Conservation (phyloP, 805 yeast species). For the Candida koratica region DNA sequence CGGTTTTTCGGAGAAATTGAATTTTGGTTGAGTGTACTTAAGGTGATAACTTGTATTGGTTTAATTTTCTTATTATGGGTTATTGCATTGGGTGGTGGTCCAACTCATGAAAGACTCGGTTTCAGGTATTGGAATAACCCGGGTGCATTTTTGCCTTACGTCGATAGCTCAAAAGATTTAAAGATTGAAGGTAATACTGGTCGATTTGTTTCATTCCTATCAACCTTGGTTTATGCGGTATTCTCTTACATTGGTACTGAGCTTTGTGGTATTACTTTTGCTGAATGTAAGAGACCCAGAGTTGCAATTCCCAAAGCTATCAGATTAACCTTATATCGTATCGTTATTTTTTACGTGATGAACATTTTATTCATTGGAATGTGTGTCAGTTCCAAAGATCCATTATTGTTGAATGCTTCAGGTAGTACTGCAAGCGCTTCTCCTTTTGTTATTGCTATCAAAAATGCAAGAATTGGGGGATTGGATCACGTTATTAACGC, state of each 20-base stretch:
- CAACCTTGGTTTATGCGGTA: constrained; percentile 62
- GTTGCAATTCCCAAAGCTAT: constrained; percentile 68
- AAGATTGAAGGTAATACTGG: constrained; percentile 44
- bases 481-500: constrained; percentile 76
- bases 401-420: constrained; percentile 46
- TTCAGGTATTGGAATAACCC: constrained; percentile 69
- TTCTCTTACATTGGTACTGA: constrained; percentile 73
- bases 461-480: constrained; percentile 57
- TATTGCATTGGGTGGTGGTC: constrained; percentile 76
- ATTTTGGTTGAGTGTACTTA: constrained; percentile 61
- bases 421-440: constrained; percentile 66
- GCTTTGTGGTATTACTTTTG: constrained; percentile 66
- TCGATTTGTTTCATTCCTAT: constrained; percentile 56
- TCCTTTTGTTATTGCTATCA: constrained; percentile 81
- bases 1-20: constrained; percentile 53
- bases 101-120: constrained; percentile 68
- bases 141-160: constrained; percentile 54
- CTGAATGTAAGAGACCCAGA: constrained; percentile 66
- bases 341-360: constrained; percentile 57
- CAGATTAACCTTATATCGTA: constrained; percentile 65
- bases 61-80: constrained; percentile 59
- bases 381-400: constrained; percentile 61
- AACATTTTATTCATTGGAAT: constrained; percentile 63
- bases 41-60: constrained; percentile 64
- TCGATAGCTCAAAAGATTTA: constrained; percentile 37